phyloP scores from a whole-genome alignment of 2,329 filamentous ascomycete genomes.

The Diaporthe caulivora region DNA sequence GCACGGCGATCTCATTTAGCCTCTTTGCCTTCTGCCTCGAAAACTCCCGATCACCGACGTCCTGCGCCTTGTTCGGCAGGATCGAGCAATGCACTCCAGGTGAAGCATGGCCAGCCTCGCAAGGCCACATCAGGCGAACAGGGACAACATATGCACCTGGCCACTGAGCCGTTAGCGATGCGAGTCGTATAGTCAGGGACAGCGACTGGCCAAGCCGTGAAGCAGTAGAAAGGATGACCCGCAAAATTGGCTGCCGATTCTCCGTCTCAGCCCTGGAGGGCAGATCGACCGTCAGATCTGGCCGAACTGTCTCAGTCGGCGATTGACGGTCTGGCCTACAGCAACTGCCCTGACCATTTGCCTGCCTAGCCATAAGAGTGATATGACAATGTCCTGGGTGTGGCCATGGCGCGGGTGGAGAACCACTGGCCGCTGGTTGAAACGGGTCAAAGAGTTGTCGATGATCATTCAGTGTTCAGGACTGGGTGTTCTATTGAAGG shows the following conservation, averaged over 20 bases:
- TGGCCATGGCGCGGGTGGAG: not conserved
- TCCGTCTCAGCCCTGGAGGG: slow-evolving; percentile 8
- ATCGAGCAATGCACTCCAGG: not conserved
- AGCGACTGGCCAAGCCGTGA: not conserved
- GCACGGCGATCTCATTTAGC: no score
- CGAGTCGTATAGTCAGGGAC: slow-evolving; percentile 14
- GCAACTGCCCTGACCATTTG: not conserved
- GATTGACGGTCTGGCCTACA: not conserved
- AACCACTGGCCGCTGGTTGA: not conserved
- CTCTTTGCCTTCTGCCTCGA: not conserved
- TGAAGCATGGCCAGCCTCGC: not conserved
- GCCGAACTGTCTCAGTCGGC: not conserved
- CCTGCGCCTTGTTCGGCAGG: not conserved
- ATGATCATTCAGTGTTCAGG: not conserved
- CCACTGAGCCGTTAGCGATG: slow-evolving; percentile 7
- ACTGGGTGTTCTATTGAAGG: not conserved
- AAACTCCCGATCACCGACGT: not conserved
- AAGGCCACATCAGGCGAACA: slow-evolving; percentile 18
- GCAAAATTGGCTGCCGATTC: not conserved
- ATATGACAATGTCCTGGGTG: not conserved
- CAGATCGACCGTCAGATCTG: slow-evolving; percentile 23
- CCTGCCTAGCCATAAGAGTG: not conserved
- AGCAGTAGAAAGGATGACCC: not conserved
- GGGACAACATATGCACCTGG: not conserved
- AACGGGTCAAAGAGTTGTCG: not conserved